These are phyloP conservation scores for Bryoglossum gracile DNA, from an alignment of 495 filamentous ascomycete species.

Conservation along the genomic window DNA sequence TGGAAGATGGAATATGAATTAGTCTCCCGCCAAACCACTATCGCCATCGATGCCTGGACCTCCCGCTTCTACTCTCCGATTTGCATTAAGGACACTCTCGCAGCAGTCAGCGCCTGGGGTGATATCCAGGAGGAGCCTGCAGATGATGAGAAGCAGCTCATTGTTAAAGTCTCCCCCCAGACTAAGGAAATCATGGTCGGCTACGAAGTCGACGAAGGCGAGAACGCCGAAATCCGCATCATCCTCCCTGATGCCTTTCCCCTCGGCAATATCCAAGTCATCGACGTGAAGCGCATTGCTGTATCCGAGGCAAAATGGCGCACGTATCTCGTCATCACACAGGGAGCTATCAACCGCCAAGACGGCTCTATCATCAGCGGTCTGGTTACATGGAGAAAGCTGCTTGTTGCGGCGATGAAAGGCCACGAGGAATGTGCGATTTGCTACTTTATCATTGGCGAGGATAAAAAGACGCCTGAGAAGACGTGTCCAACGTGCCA, in stretches of 20 bases:
- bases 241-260: constrained; percentile 75
- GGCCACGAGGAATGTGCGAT: constrained; percentile 95
- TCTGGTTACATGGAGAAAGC: constrained; percentile 70
- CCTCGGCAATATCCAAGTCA: constrained; percentile 66
- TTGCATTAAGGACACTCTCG: constrained; percentile 63
- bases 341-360: constrained; percentile 80
- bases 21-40: constrained; percentile 70
- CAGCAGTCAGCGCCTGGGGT: constrained; percentile 66
- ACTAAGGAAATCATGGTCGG: constrained; percentile 70
- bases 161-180: constrained; percentile 60
- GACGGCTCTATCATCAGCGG: constrained; percentile 81
- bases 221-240: constrained; percentile 69
- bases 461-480: constrained; percentile 79
- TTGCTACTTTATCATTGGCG: constrained; percentile 88
- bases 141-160: constrained; percentile 63
- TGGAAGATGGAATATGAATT: constrained; percentile 80
- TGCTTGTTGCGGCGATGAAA: constrained; percentile 79
- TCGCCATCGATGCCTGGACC: constrained; percentile 72
- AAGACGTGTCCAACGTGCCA: constrained; percentile 91
- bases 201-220: constrained; percentile 85
- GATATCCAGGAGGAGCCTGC: constrained; percentile 42
- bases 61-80: constrained; percentile 78
- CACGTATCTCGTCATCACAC: constrained; percentile 74
- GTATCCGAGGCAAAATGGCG: constrained; percentile 87
- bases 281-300: constrained; percentile 71